These are phyloP conservation scores for Colletotrichum sojae DNA, from an alignment of 2,329 filamentous ascomycete genomes.

Conservation along the genomic window DNA sequence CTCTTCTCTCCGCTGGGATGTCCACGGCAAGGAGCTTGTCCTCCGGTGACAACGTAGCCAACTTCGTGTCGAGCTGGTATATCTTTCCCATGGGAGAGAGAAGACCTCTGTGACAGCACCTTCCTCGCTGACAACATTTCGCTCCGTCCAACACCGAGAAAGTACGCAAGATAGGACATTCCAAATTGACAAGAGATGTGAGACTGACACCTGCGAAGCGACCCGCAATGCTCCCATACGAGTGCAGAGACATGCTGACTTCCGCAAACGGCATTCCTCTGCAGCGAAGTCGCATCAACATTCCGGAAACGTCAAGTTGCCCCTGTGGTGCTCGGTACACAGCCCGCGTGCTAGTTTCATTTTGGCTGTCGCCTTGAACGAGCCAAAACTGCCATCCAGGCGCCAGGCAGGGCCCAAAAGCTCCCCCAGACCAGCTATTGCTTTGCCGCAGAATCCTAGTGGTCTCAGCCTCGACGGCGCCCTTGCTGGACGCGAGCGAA, in stretches of 20 bases:
- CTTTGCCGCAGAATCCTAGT: background rate
- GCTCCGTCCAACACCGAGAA: background rate
- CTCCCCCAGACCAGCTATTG: background rate
- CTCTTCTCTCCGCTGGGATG: background rate
- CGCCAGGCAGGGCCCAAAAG: conserved; percentile 1
- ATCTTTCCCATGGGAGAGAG: background rate
- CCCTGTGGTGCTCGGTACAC: conserved; percentile 18
- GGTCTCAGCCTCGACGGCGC: background rate
- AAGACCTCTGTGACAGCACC: background rate
- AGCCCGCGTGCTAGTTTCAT: conserved; percentile 18
- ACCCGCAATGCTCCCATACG: background rate
- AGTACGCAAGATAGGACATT: background rate
- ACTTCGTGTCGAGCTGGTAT: background rate
- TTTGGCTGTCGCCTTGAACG: background rate
- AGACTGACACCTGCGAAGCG: background rate
- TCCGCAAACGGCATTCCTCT: conserved; percentile 13
- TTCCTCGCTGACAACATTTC: background rate
- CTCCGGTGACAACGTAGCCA: too few species aligned
- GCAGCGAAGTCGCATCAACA: background rate
- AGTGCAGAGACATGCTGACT: background rate
- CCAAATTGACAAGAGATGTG: background rate
- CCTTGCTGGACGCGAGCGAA: background rate
- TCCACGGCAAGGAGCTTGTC: too few species aligned
- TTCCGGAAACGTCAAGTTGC: conserved; percentile 18
- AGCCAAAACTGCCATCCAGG: background rate